Conservation (phyloP, 176 grass and related monocot species). For the Aegilops umbellulata region DNA sequence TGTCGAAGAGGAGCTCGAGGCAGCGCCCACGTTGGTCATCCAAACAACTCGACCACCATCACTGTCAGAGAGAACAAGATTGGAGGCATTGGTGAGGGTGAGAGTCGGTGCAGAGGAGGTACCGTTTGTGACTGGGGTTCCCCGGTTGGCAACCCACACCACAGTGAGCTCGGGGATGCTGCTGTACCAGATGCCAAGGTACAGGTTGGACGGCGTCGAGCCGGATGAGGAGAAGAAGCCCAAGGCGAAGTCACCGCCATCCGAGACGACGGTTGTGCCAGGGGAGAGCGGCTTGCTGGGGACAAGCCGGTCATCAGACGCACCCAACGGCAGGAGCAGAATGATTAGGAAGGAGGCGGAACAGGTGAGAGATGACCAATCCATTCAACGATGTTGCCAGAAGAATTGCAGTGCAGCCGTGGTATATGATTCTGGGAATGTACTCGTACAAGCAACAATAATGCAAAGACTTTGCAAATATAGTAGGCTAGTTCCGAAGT, state of each 20-base stretch:
- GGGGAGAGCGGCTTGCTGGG: constrained; percentile 9
- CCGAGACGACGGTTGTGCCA: background rate
- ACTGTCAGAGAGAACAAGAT: background rate
- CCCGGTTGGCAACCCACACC: background rate
- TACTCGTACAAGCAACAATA: too few relatives aligned
- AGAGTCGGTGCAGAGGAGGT: background rate
- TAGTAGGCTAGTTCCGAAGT: too few relatives aligned
- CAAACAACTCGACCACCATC: background rate
- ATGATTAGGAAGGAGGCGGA: background rate
- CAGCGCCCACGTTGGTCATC: background rate
- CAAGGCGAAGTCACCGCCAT: constrained; percentile 6
- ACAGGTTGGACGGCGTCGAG: background rate
- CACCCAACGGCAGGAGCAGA: background rate
- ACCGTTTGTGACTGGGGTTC: background rate
- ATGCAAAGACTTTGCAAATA: too few relatives aligned
- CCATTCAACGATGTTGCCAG: background rate
- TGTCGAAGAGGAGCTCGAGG: background rate
- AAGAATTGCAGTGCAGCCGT: too few relatives aligned
- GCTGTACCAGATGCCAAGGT: background rate
- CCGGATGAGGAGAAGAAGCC: background rate
- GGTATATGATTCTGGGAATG: too few relatives aligned
- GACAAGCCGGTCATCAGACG: background rate
- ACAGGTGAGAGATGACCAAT: background rate
- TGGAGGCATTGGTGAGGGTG: background rate
- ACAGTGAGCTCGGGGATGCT: background rate